phyloP scores from a whole-genome alignment of 148 eudicot genomes.

The Cornus suecica region DNA sequence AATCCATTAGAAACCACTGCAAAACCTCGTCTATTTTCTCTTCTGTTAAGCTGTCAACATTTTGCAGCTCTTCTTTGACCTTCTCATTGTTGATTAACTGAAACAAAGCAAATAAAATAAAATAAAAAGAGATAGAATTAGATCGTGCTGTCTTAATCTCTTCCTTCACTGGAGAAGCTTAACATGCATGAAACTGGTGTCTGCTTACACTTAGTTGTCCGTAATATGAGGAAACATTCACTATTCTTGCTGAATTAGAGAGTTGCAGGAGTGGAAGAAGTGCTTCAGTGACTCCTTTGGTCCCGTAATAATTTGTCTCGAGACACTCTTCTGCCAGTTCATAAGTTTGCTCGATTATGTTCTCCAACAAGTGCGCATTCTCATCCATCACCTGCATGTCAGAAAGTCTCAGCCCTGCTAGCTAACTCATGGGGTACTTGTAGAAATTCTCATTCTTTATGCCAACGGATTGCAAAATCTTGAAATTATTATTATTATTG shows the following conservation, averaged over 20 bases:
- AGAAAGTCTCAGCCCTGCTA: not conserved
- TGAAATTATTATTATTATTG: too few relatives aligned
- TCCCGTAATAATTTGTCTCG: constrained; percentile 39
- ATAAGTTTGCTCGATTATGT: constrained; percentile 7
- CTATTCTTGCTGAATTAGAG: constrained; percentile 37
- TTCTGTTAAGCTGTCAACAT: constrained; percentile 33
- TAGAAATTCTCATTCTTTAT: too few relatives aligned
- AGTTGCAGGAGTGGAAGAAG: constrained; percentile 36
- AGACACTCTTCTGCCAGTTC: constrained; percentile 34
- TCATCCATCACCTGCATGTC: not conserved
- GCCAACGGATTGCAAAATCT: too few relatives aligned
- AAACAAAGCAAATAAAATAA: not conserved
- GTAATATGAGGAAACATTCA: constrained; percentile 11
- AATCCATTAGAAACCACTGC: constrained; percentile 27
- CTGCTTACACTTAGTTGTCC: constrained; percentile 11
- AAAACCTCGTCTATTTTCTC: constrained; percentile 26
- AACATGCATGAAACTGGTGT: not conserved
- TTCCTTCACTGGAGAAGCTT: not conserved
- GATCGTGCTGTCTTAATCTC: too few relatives aligned
- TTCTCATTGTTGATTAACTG: constrained; percentile 13
- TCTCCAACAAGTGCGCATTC: not conserved
- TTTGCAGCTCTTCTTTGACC: constrained; percentile 19
- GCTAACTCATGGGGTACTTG: too few relatives aligned
- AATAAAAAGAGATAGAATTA: not conserved
- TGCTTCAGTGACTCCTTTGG: constrained; percentile 21